Evolutionary conservation across 208 protist species (phyloP), one percentile per base, ranked within the genome.

Genomic region (Trypanosoma caninum): DNA sequence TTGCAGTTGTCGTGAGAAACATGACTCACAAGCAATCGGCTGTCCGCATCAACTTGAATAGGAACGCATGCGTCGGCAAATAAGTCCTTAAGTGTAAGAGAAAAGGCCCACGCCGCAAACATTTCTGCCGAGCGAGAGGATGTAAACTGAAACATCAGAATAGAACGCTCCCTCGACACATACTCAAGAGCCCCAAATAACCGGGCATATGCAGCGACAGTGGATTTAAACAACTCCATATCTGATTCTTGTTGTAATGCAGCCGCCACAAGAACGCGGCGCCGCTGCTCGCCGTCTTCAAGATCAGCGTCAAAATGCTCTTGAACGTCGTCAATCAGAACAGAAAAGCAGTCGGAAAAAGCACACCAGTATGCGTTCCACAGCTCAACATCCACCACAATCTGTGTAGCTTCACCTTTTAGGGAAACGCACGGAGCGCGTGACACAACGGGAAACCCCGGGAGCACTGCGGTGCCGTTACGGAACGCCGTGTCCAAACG

Each of bases 361-460:
- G 44, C 47, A 28, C 27, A 28, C 85, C 85, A 92, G 68, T 89
- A 92, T 2, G 57, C 10, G 47, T 92, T 87, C 85, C 85, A 92
- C 53, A 67, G 14, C 28, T 78, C 40, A n/a, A 70, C 62, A 48
- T 69, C 37, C 10, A 89, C 57, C 47, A 59, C 35, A 11, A 40
- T n/a, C 11, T 18, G 54, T 18, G 54, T 4, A 10, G 35, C 25
- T 16, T 50, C 41, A 23, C 23, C 2, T 13, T 18, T 23, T 10
- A 34, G 7, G 2, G 2, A 6, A 52, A 13, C 31, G 18, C 8
- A 14, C n/a, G 27, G 1, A 10, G 37, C 20, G 18, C 47, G 20
- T 20, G 42, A 30, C n/a, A 38, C 6, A 1, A 10, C 14, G 23
- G 23, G 27, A 30, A 50, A 59, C 35, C 50, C 67, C 13, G 51